phyloP scores from a whole-genome alignment of 441 rosid genomes.

The Heliophila coronopifolia region DNA sequence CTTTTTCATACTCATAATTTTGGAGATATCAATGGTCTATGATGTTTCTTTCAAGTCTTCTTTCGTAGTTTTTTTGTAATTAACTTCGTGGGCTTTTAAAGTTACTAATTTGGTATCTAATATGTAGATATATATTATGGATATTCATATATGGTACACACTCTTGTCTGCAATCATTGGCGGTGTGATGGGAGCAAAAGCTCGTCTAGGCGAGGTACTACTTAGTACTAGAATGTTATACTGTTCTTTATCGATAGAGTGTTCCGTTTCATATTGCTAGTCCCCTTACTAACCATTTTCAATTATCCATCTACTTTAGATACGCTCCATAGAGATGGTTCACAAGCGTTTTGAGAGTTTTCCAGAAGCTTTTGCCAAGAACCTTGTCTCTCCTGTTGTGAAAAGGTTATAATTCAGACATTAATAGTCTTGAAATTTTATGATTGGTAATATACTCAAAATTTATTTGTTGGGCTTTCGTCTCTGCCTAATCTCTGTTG shows the following conservation, averaged over 20 bases:
- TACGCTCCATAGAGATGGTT: constrained; percentile 91
- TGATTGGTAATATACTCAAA: neutral
- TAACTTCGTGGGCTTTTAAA: neutral
- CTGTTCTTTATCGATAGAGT: neutral
- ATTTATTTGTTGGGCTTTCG: constrained; percentile 16
- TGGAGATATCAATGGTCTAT: neutral
- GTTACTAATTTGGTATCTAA: constrained; percentile 16
- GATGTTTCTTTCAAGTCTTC: constrained; percentile 15
- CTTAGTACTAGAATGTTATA: constrained; percentile 5
- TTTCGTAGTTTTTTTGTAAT: constrained; percentile 1
- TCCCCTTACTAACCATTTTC: constrained; percentile 5
- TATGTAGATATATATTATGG: constrained; percentile 89
- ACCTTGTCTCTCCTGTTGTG: constrained; percentile 66
- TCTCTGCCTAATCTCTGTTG: constrained; percentile 12
- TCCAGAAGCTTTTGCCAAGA: constrained; percentile 82
- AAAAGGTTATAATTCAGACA: constrained; percentile 41
- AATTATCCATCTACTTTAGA: constrained; percentile 38
- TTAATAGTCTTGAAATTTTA: neutral
- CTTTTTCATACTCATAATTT: constrained; percentile 7
- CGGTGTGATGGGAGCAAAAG: constrained; percentile 98
- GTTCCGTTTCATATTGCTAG: constrained; percentile 2
- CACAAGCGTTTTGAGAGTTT: constrained; percentile 98
- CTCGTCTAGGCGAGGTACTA: constrained; percentile 94
- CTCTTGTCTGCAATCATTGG: constrained; percentile 90
- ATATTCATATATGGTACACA: constrained; percentile 92